Evolutionary conservation across 768 basidiomycete species (phyloP), one percentile per base, ranked within the genome.

Genomic region (Boletus eberwhitei): DNA sequence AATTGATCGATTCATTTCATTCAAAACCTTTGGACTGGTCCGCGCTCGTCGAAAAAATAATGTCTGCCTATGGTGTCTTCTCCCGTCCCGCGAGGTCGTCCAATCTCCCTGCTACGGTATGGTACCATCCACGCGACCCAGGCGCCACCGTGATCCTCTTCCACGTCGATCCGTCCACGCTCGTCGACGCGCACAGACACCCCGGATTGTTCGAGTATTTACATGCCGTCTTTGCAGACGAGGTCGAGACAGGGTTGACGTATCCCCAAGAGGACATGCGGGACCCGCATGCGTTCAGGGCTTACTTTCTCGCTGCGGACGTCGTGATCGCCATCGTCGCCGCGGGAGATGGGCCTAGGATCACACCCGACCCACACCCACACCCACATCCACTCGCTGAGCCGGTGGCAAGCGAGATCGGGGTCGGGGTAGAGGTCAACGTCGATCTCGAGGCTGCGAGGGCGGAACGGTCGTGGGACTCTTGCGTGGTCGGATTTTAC

Each of bases 241-340:
- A 88, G 61, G 75, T 96, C 13, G 85, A 84, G 52, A 80, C 80
- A 43, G 94, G 94, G 2, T 63, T 74, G 58, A 92, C 93, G 8
- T 96, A 95, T 70, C 93, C 93, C 0, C 93, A 95, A 71, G 89
- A 93, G 70, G 79, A 78, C 38, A 73, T 78, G 17, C 74, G 77
- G 49, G 72, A 74, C 7, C 75, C 77, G 22, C 71, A 79, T 32
- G 72, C 77, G 3, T 97, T 93, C 71, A 80, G 78, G 54, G 74
- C 77, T 12, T 93, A 92, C 69, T 94, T 88, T 71, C 90, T 90
- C 61, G 80, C 83, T 1, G 86, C 79, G 21, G 89, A 90, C 60
- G 85, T 88, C 3, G 78, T 94, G 61, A 68, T 94, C 50, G 91
- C 83, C 0, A 75, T 94, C 26, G 3, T 29, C n/a, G 16, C n/a